Base-by-base conservation (phyloP, 805 yeast species). In the Teunomyces tritomae region DNA sequence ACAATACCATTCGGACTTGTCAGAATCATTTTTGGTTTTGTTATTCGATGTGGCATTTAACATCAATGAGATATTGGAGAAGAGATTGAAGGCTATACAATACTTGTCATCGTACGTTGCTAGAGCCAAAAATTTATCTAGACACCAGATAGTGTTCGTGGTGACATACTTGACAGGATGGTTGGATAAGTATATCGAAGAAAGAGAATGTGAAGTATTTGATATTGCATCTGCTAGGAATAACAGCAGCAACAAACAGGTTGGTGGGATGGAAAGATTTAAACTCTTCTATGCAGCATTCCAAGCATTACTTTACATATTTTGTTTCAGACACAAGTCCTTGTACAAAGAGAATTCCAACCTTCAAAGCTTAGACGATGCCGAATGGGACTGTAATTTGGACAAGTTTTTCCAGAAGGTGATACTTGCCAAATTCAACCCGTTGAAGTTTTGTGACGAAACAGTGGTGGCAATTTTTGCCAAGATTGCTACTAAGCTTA, bases 381-480 rank as follows among this genome's bases (percentile, higher is more conserved):
- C 74, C 11, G 70, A 60, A 48, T 90, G 97, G 96, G 92, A 85
- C 58, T 80, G 89, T 55, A 83, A 80, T 42, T 63, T 94, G 39
- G 96, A 91, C 58, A 86, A 84, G 68, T 85, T 94, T 53, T 89
- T 91, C 71, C 96, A 87, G 64, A 77, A 95, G 54, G 79, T 87
- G 59, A 82, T 92, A 29, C 78, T 90, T 32, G 85, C 97, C 8
- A 87, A 87, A 61, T 92, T 94, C 74, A 94, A 92, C 63, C 98
- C 98, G 3, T 77, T 92, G 57, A 89, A 89, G 63, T 92, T 83
- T 71, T 89, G 97, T 67, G 92, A 91, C 61, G 96, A 88, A 59
- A 89, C 95, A 11, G 97, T 92, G 41, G 96, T 91, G 50, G 77
- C 84, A 49, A 92, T 91, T 75, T 92, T 92, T 73, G 97, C 98